phyloP scores from a whole-genome alignment of 495 filamentous ascomycete species.

The Pseudomonodictys pantanalensis region DNA sequence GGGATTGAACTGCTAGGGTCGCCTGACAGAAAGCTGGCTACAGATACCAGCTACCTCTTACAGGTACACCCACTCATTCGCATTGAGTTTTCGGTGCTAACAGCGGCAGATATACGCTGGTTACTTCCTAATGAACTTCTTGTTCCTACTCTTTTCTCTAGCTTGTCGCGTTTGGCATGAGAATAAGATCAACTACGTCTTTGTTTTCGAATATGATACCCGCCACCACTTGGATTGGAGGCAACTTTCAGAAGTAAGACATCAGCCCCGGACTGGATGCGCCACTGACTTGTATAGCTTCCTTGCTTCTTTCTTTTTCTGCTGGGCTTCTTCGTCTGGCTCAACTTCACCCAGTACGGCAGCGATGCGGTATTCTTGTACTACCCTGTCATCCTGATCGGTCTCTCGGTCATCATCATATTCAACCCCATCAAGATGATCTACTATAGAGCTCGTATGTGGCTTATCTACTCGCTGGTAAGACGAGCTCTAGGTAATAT shows the following conservation, averaged over 20 bases:
- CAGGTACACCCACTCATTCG: conserved; percentile 50
- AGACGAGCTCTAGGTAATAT: conserved; percentile 35
- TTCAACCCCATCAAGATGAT: conserved; percentile 72
- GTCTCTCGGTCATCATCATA: conserved; percentile 60
- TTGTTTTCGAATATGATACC: conserved; percentile 94
- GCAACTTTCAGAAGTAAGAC: conserved; percentile 68
- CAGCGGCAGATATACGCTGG: conserved; percentile 70
- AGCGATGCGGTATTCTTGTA: conserved; percentile 71
- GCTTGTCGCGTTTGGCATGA: conserved; percentile 77
- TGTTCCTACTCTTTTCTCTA: conserved; percentile 72
- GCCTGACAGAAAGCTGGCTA: conserved; percentile 42
- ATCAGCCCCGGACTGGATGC: neutral
- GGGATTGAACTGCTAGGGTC: conserved; percentile 52
- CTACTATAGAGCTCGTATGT: conserved; percentile 72
- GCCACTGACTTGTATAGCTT: conserved; percentile 47
- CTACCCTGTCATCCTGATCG: conserved; percentile 81
- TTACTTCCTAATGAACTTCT: conserved; percentile 72
- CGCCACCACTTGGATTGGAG: conserved; percentile 84
- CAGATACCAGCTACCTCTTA: conserved; percentile 70
- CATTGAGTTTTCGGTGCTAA: conserved; percentile 31
- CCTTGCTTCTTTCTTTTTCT: conserved; percentile 74
- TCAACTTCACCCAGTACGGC: conserved; percentile 73
- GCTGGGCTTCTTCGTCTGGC: conserved; percentile 76
- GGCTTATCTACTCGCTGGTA: conserved; percentile 83
- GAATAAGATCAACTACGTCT: conserved; percentile 88